Conservation (phyloP, 208 protist species). For the Trypanosomatidae sp. region DNA sequence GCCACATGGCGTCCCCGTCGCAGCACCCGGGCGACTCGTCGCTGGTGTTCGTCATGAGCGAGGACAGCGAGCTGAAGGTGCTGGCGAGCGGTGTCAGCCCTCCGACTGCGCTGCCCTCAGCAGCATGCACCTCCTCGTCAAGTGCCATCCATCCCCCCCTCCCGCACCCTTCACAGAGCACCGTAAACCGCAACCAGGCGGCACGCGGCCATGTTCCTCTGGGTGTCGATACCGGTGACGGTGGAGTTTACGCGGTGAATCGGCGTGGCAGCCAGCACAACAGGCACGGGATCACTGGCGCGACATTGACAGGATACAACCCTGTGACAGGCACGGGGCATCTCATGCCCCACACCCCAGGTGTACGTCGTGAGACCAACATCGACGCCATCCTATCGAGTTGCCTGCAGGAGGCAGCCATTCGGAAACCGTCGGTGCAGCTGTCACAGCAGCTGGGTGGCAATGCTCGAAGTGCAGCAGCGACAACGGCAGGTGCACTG, state of each 20-base stretch:
- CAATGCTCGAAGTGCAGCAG: neutral
- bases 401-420: neutral
- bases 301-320: neutral
- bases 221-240: neutral
- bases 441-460: slow-evolving; percentile 4
- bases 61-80: slow-evolving; percentile 41
- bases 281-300: neutral
- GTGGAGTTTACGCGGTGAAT: slow-evolving; percentile 1
- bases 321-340: slow-evolving; percentile 1
- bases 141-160: neutral
- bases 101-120: neutral
- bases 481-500: neutral
- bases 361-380: slow-evolving; percentile 6
- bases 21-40: slow-evolving; percentile 22
- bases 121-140: neutral
- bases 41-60: slow-evolving; percentile 31
- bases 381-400: neutral
- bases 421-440: slow-evolving; percentile 16
- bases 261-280: neutral
- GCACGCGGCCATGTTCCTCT: neutral
- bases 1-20: slow-evolving; percentile 5
- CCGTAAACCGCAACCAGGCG: neutral
- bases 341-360: slow-evolving; percentile 25
- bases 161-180: neutral
- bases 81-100: slow-evolving; percentile 22